These are phyloP conservation scores for Trichocladium antarcticum DNA, from an alignment of 495 filamentous ascomycete species.

Conservation along the genomic window DNA sequence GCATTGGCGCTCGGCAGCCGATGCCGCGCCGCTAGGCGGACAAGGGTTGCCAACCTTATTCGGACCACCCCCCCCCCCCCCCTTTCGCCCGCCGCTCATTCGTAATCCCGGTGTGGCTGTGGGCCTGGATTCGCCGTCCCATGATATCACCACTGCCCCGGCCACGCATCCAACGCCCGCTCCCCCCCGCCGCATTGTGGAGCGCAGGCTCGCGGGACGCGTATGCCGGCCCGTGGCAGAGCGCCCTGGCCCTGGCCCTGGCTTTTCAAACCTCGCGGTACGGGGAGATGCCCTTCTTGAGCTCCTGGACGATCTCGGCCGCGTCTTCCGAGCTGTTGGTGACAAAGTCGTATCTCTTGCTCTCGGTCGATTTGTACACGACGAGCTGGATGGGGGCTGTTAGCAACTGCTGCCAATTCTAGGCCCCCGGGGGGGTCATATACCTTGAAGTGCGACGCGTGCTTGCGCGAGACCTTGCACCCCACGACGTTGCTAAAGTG, in stretches of 20 bases:
- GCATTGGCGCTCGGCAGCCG: slow-evolving; percentile 1
- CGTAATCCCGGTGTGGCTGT: background rate
- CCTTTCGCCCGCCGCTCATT: background rate
- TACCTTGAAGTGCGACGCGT: slow-evolving; percentile 85
- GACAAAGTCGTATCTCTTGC: slow-evolving; percentile 95
- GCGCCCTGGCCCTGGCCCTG: too few relatives aligned
- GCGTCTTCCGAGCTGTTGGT: slow-evolving; percentile 68
- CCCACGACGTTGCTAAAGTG: slow-evolving; percentile 88
- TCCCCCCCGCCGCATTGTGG: too few relatives aligned
- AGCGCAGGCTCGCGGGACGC: too few relatives aligned
- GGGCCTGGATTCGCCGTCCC: background rate
- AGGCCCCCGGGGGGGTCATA: slow-evolving; percentile 6
- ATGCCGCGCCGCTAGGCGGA: slow-evolving; percentile 1
- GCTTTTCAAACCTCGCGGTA: slow-evolving; percentile 32
- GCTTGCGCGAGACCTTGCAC: slow-evolving; percentile 80
- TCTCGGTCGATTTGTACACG: slow-evolving; percentile 71
- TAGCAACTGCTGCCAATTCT: slow-evolving; percentile 5
- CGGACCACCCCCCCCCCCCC: too few relatives aligned
- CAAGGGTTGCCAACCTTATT: slow-evolving; percentile 21
- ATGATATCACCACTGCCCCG: slow-evolving; percentile 1
- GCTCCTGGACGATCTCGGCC: slow-evolving; percentile 79
- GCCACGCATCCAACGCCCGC: too few relatives aligned
- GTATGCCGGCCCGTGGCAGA: too few relatives aligned
- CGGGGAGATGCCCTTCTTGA: slow-evolving; percentile 58
- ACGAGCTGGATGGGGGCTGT: slow-evolving; percentile 41